These are phyloP conservation scores for Auriscalpium orientale DNA, from an alignment of 768 basidiomycete genomes.

Conservation along the genomic window DNA sequence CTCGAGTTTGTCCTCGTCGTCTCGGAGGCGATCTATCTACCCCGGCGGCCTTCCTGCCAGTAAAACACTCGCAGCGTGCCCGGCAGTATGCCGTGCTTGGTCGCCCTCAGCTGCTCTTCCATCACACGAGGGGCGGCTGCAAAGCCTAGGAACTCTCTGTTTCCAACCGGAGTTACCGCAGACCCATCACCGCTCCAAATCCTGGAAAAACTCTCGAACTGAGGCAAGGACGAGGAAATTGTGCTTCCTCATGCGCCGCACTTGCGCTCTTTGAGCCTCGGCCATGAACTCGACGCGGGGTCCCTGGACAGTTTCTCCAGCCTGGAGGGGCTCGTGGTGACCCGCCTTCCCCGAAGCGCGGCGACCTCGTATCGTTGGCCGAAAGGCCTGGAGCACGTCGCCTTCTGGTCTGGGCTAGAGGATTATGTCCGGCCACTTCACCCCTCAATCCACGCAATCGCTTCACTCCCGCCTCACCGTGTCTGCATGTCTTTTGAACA, in stretches of 20 bases:
- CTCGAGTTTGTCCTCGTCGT: neutral
- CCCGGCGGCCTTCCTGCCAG: neutral
- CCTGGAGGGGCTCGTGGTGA: neutral
- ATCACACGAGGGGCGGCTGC: neutral
- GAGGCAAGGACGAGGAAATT: neutral
- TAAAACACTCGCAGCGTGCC: neutral
- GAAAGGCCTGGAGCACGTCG: neutral
- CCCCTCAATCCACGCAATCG: neutral
- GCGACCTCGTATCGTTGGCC: neutral
- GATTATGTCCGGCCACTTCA: neutral
- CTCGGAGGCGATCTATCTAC: neutral
- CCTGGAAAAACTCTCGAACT: neutral
- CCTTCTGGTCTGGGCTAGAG: neutral
- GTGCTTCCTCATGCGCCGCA: neutral
- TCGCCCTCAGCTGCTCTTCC: neutral
- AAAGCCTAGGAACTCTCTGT: neutral
- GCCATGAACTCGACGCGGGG: neutral
- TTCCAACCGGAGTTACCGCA: neutral
- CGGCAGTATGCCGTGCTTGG: neutral
- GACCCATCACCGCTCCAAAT: neutral
- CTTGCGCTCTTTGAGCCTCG: neutral
- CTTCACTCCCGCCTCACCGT: neutral
- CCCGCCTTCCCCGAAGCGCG: neutral
- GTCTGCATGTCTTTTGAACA: neutral
- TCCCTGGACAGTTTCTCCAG: neutral